Conservation (phyloP, 257 asterid species). For the Orobanche coerulescens region DNA sequence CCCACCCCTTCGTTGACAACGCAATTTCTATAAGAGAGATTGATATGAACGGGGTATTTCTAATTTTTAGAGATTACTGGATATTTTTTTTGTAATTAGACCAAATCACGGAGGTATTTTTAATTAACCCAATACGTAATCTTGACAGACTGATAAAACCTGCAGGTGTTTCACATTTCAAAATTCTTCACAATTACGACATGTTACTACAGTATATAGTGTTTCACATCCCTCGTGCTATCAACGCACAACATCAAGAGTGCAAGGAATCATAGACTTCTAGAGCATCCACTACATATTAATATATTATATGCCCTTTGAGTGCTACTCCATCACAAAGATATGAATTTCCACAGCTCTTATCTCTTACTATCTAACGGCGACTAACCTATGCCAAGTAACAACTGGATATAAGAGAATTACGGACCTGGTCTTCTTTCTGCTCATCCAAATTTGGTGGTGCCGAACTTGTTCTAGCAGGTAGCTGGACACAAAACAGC, state of each 20-base stretch:
- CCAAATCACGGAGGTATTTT: not conserved
- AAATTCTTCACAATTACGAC: not conserved
- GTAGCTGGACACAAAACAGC: constrained; percentile 42
- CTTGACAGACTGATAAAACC: not conserved
- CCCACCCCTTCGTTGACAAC: too few relatives aligned
- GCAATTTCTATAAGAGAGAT: not conserved
- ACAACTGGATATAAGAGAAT: constrained; percentile 15
- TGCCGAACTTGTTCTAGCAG: constrained; percentile 92
- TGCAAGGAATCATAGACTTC: not conserved
- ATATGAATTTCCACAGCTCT: not conserved
- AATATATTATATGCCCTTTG: not conserved
- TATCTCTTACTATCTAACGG: not conserved
- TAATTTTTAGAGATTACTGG: not conserved
- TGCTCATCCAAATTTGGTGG: constrained; percentile 96
- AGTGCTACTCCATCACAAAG: not conserved
- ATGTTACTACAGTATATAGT: constrained; percentile 7
- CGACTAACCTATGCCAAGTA: not conserved
- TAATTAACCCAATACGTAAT: not conserved
- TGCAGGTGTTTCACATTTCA: constrained; percentile 3
- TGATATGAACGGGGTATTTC: not conserved
- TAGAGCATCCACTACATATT: not conserved
- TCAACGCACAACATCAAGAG: not conserved
- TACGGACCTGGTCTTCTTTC: constrained; percentile 71
- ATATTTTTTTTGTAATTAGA: not conserved
- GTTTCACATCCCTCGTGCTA: not conserved